phyloP scores from a whole-genome alignment of 2,329 filamentous ascomycete genomes.

The Ophiostoma sp. region DNA sequence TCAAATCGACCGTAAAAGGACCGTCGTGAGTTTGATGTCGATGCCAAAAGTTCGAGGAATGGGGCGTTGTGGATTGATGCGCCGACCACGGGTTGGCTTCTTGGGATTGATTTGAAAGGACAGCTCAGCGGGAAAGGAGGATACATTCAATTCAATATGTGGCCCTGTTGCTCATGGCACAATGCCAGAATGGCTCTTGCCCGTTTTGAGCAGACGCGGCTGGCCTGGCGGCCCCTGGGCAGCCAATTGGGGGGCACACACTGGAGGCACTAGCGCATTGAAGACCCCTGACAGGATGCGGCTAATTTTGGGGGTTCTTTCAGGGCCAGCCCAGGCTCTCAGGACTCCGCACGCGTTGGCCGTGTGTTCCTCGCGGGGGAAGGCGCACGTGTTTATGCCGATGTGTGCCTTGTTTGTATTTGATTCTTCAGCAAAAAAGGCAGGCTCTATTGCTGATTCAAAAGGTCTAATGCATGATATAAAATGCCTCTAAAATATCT shows the following conservation, averaged over 20 bases:
- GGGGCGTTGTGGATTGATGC: neutral
- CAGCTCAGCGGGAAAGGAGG: slow-evolving; percentile 26
- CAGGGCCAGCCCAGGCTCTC: neutral
- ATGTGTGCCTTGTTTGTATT: neutral
- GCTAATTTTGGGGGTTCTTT: slow-evolving; percentile 13
- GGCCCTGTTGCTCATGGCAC: neutral
- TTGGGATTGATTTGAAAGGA: slow-evolving; percentile 24
- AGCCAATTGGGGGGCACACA: slow-evolving; percentile 14
- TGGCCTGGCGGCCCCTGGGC: neutral
- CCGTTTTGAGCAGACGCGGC: slow-evolving; percentile 1
- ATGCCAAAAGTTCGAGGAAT: neutral
- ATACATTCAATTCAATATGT: neutral
- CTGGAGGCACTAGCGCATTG: neutral
- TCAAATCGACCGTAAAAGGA: neutral
- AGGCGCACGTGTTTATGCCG: neutral
- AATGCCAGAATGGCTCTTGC: neutral
- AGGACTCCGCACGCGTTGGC: too few species aligned
- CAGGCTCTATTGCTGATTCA: too few species aligned
- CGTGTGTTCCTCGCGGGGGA: neutral
- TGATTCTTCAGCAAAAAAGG: too few species aligned
- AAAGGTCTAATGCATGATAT: too few species aligned
- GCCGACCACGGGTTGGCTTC: neutral
- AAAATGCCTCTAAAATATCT: too few species aligned
- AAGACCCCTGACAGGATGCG: slow-evolving; percentile 9
- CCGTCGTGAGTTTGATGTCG: neutral